phyloP scores from a whole-genome alignment of 139 green algal genomes.

The Coccomyxa sp. region DNA sequence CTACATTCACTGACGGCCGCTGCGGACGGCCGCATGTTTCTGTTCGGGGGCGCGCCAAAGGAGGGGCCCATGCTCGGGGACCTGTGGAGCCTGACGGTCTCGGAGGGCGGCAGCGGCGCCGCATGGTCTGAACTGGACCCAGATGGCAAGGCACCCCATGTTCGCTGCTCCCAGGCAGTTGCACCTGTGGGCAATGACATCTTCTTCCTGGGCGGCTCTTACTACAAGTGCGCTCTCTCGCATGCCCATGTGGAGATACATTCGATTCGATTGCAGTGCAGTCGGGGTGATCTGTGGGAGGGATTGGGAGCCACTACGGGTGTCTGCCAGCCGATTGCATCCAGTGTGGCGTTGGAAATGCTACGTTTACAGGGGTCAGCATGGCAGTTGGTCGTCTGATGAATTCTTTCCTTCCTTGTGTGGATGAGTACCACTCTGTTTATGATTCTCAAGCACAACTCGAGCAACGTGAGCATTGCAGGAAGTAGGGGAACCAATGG shows the following conservation, averaged over 20 bases:
- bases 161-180: constrained; percentile 29
- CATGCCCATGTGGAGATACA: too few species aligned
- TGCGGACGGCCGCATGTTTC: constrained; percentile 4
- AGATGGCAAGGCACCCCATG: constrained; percentile 13
- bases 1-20: constrained; percentile 36
- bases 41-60: constrained; percentile 41
- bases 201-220: constrained; percentile 27
- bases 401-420: neutral
- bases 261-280: too few species aligned
- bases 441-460: too few species aligned
- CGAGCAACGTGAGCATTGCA: too few species aligned
- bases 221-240: constrained; percentile 29
- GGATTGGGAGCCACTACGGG: too few species aligned
- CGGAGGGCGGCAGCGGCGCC: constrained; percentile 8
- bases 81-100: constrained; percentile 18
- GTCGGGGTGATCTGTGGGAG: too few species aligned
- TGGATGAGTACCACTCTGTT: too few species aligned
- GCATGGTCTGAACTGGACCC: constrained; percentile 26
- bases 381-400: neutral
- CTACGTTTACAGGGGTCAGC: neutral
- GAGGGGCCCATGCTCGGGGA: constrained; percentile 39
- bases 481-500: too few species aligned
- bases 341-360: too few species aligned
- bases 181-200: constrained; percentile 17
- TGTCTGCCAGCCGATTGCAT: too few species aligned